Conservation (phyloP, 1,284 basidiomycete genomes). For the Vanrija sp. region DNA sequence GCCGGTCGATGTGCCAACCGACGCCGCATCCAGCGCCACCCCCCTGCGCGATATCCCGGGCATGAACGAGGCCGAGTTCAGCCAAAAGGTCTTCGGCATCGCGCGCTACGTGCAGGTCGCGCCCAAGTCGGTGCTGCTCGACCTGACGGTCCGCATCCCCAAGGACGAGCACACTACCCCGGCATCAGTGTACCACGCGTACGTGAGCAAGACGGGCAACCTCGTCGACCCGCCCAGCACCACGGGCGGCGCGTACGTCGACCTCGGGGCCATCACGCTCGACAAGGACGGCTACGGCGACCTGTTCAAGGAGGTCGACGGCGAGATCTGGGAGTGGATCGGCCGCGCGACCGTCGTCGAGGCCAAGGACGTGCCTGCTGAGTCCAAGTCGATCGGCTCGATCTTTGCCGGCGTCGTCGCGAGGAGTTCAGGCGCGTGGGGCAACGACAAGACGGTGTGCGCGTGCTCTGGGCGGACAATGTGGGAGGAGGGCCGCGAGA, state of each 20-base stretch:
- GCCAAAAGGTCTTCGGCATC: conserved; percentile 50
- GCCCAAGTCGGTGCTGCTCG: conserved; percentile 44
- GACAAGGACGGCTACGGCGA: conserved; percentile 50
- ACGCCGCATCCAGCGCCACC: conserved; percentile 22
- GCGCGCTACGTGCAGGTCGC: conserved; percentile 49
- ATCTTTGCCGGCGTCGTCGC: conserved; percentile 51
- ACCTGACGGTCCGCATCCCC: conserved; percentile 47
- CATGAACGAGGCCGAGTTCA: conserved; percentile 40
- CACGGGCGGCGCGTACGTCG: conserved; percentile 36
- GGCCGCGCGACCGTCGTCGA: conserved; percentile 49
- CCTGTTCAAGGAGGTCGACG: conserved; percentile 47
- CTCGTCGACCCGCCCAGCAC: conserved; percentile 44
- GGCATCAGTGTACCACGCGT: conserved; percentile 10
- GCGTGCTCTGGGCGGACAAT: conserved; percentile 49
- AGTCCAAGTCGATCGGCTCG: not conserved
- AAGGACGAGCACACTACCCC: conserved; percentile 17
- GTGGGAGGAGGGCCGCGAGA: conserved; percentile 51
- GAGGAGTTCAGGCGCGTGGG: conserved; percentile 48
- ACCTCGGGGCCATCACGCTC: conserved; percentile 37
- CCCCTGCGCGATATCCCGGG: conserved; percentile 24
- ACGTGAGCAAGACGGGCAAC: conserved; percentile 46
- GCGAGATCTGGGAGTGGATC: conserved; percentile 49
- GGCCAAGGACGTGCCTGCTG: conserved; percentile 4
- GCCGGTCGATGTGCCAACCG: conserved; percentile 35
- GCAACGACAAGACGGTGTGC: conserved; percentile 51